Percentiles rank a stretch among this genome's conserved stretches.
phyloP scores from a whole-genome alignment of 2,329 filamentous ascomycete species.

The Monosporascus sp. region DNA sequence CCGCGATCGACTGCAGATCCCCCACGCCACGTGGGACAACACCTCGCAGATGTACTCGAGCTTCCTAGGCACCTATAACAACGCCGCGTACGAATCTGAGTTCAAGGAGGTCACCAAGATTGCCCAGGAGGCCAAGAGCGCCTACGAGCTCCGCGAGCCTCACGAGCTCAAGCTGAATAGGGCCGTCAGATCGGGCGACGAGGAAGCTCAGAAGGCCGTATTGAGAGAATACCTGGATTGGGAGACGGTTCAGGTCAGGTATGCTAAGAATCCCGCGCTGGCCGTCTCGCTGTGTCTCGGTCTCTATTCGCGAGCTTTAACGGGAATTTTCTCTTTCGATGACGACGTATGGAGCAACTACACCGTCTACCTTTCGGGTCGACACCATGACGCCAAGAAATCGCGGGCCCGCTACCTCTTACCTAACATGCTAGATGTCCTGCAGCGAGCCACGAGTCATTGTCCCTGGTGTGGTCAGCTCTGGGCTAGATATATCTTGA shows the following conservation, averaged over 20 bases:
- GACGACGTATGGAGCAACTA: slow-evolving; percentile 80
- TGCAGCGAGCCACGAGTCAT: slow-evolving; percentile 79
- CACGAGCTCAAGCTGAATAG: slow-evolving; percentile 62
- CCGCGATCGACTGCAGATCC: slow-evolving; percentile 63
- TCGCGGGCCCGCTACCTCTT: slow-evolving; percentile 31
- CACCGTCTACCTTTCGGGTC: slow-evolving; percentile 63
- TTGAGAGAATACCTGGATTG: slow-evolving; percentile 74
- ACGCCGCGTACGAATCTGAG: slow-evolving; percentile 63
- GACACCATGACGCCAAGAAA: slow-evolving; percentile 37
- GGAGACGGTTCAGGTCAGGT: slow-evolving; percentile 65
- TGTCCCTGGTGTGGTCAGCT: slow-evolving; percentile 89
- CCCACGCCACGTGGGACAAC: slow-evolving; percentile 69
- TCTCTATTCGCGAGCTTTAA: slow-evolving; percentile 75
- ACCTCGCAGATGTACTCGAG: slow-evolving; percentile 71
- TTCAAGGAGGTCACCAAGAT: slow-evolving; percentile 65
- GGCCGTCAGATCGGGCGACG: slow-evolving; percentile 51
- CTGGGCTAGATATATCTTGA: slow-evolving; percentile 85
- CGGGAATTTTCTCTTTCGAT: slow-evolving; percentile 65
- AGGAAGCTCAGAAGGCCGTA: slow-evolving; percentile 44
- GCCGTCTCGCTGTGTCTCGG: slow-evolving; percentile 50
- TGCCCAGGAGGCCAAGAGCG: slow-evolving; percentile 58
- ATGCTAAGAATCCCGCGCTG: slow-evolving; percentile 38
- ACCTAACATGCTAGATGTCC: slow-evolving; percentile 58
- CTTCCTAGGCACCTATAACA: slow-evolving; percentile 68
- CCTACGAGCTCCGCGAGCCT: slow-evolving; percentile 59